Percentiles rank a stretch among this genome's conserved stretches.
Conservation (phyloP, 805 yeast species). For the Zygosaccharomyces pseudorouxii region DNA sequence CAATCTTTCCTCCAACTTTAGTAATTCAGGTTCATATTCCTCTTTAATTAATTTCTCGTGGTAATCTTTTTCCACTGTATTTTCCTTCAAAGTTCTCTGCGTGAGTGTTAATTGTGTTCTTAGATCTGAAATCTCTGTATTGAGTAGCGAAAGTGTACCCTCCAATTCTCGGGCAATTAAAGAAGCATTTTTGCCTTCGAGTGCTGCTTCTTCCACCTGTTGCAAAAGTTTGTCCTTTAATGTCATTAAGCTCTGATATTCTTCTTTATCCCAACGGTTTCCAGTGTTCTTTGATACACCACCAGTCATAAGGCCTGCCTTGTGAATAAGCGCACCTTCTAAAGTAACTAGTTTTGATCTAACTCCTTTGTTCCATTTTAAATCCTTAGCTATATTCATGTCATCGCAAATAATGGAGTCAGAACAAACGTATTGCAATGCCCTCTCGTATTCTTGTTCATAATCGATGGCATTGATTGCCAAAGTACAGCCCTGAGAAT, state of each 20-base stretch:
- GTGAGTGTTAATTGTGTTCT: slow-evolving; percentile 43
- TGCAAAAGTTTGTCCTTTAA: slow-evolving; percentile 46
- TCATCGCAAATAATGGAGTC: slow-evolving; percentile 73
- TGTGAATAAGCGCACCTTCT: slow-evolving; percentile 80
- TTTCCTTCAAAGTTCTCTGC: slow-evolving; percentile 44
- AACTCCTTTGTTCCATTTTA: slow-evolving; percentile 62
- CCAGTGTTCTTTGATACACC: slow-evolving; percentile 52
- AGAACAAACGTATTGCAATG: slow-evolving; percentile 75
- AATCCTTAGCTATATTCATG: slow-evolving; percentile 58
- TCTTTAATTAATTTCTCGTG: slow-evolving; percentile 36
- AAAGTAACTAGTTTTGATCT: slow-evolving; percentile 69
- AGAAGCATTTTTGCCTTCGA: slow-evolving; percentile 46
- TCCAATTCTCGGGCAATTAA: slow-evolving; percentile 51
- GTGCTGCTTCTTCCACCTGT: slow-evolving; percentile 41
- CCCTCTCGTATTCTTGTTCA: slow-evolving; percentile 64
- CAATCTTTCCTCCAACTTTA: slow-evolving; percentile 25
- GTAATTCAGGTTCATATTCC: slow-evolving; percentile 29
- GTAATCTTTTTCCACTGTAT: slow-evolving; percentile 47
- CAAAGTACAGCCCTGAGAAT: slow-evolving; percentile 37
- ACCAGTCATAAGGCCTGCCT: slow-evolving; percentile 90
- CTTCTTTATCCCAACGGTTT: slow-evolving; percentile 70
- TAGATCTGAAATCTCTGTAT: slow-evolving; percentile 42
- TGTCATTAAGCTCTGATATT: slow-evolving; percentile 49
- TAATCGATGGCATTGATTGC: slow-evolving; percentile 67
- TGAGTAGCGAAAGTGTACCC: slow-evolving; percentile 50